A percentile compares a stretch with the other conserved stretches of the same genome.
These are phyloP conservation scores for Phytopythium oedochilum DNA, from an alignment of 352 stramenopile genomes.

Conservation along the genomic window DNA sequence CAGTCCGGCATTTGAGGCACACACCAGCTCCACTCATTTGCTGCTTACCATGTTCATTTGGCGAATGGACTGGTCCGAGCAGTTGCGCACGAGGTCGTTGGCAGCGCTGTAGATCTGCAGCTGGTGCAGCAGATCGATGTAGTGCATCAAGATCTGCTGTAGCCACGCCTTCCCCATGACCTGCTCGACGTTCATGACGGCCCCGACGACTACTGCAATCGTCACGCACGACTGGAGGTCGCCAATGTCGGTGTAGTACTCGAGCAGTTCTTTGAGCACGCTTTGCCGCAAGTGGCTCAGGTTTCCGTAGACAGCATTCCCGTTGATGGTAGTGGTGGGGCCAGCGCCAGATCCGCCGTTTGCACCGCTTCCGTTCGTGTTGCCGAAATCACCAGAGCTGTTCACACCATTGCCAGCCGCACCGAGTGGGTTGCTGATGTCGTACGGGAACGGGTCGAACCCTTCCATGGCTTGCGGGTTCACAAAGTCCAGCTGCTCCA, in stretches of 20 bases:
- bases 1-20: slow-evolving; percentile 11
- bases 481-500: slow-evolving; percentile 82
- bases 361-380: slow-evolving; percentile 9
- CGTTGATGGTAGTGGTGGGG: slow-evolving; percentile 66
- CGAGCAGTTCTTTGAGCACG: slow-evolving; percentile 82
- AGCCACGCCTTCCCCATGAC: slow-evolving; percentile 83
- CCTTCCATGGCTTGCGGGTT: slow-evolving; percentile 86
- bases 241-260: slow-evolving; percentile 83
- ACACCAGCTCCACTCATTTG: too few species aligned
- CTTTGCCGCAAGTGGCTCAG: slow-evolving; percentile 63
- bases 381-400: slow-evolving; percentile 17
- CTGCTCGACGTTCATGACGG: slow-evolving; percentile 72
- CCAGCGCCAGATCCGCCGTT: slow-evolving; percentile 5
- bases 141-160: slow-evolving; percentile 90
- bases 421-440: slow-evolving; percentile 32
- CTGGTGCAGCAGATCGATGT: slow-evolving; percentile 86
- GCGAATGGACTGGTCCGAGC: slow-evolving; percentile 80
- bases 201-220: slow-evolving; percentile 66
- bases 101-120: slow-evolving; percentile 85
- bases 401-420: slow-evolving; percentile 17
- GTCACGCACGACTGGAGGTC: slow-evolving; percentile 84
- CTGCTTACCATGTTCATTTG: slow-evolving; percentile 88
- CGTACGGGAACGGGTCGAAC: slow-evolving; percentile 82
- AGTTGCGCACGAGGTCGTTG: slow-evolving; percentile 84
- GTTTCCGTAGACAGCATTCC: slow-evolving; percentile 72